phyloP scores from a whole-genome alignment of 441 rosid genomes.

The Pelargonium fulgidum region DNA sequence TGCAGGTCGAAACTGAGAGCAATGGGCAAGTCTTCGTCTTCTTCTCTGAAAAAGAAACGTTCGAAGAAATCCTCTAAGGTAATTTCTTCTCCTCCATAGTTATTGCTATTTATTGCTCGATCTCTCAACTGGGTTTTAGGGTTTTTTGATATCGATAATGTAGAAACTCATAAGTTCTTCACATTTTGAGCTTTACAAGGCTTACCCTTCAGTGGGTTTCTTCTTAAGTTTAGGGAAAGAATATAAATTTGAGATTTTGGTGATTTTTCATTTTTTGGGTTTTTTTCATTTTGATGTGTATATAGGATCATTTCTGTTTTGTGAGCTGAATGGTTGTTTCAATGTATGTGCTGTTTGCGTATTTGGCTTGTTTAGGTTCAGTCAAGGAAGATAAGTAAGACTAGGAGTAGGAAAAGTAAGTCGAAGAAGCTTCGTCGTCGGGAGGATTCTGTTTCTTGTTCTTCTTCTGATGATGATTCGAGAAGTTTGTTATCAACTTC shows the following conservation, averaged over 20 bases:
- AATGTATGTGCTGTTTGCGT: slow-evolving; percentile 11
- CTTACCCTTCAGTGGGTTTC: slow-evolving; percentile 5
- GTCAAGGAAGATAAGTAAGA: slow-evolving; percentile 44
- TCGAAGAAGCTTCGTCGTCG: slow-evolving; percentile 42
- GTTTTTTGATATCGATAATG: slow-evolving; percentile 1
- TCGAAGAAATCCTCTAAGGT: slow-evolving; percentile 51
- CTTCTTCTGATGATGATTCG: slow-evolving; percentile 39
- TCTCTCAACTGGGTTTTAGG: not conserved
- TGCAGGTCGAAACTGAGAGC: slow-evolving; percentile 26
- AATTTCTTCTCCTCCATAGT: slow-evolving; percentile 12
- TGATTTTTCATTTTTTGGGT: slow-evolving; percentile 3
- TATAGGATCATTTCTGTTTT: not conserved
- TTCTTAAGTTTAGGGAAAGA: not conserved
- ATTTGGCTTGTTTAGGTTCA: slow-evolving; percentile 31
- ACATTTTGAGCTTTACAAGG: not conserved
- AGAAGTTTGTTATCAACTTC: slow-evolving; percentile 37
- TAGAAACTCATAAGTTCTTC: not conserved
- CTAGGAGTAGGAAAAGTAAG: slow-evolving; percentile 30
- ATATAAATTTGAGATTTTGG: slow-evolving; percentile 7
- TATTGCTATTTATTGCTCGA: not conserved
- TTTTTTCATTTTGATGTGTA: not conserved
- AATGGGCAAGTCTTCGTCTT: slow-evolving; percentile 57
- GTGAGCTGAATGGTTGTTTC: not conserved
- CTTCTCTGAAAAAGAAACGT: slow-evolving; percentile 49
- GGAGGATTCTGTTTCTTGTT: slow-evolving; percentile 35